Evolutionary conservation across 2,329 filamentous ascomycete genomes (phyloP).

Genomic region (Cladophialophora chaetospira): DNA sequence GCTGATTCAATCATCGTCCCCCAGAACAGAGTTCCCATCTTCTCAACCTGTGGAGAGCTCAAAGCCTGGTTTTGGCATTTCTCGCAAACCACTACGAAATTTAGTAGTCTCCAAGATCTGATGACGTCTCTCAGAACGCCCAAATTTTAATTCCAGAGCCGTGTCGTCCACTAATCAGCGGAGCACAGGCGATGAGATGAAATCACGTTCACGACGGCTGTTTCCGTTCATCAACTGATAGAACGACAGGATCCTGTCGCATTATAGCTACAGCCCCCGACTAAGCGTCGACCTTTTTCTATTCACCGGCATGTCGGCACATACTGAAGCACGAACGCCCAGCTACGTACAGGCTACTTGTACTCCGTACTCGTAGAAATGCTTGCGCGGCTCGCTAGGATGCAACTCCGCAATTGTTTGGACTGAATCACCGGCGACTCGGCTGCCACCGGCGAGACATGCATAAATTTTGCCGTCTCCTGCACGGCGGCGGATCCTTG

Average conservation of each 20-base stretch:
- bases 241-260: too few species aligned
- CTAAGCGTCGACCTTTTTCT: too few species aligned
- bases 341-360: neutral
- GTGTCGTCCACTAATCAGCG: constrained; percentile 6
- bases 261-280: too few species aligned
- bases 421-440: constrained; percentile 2
- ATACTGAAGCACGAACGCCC: too few species aligned
- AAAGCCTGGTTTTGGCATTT: neutral
- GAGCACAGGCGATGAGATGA: constrained; percentile 3
- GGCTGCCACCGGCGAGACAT: constrained; percentile 23
- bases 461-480: constrained; percentile 11
- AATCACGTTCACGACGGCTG: constrained; percentile 3
- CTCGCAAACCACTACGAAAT: neutral
- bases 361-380: too few species aligned
- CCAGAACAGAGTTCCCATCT: too few species aligned
- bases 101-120: neutral
- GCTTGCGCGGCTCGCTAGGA: constrained; percentile 7
- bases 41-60: neutral
- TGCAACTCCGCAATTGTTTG: neutral
- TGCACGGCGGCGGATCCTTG: neutral
- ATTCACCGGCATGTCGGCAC: too few species aligned
- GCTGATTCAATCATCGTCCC: neutral
- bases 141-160: constrained; percentile 4
- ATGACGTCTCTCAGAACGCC: constrained; percentile 7
- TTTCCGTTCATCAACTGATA: neutral